phyloP scores from a whole-genome alignment of 192 early-diverging fungal genomes.

The Thoreauomyces humboldtii region DNA sequence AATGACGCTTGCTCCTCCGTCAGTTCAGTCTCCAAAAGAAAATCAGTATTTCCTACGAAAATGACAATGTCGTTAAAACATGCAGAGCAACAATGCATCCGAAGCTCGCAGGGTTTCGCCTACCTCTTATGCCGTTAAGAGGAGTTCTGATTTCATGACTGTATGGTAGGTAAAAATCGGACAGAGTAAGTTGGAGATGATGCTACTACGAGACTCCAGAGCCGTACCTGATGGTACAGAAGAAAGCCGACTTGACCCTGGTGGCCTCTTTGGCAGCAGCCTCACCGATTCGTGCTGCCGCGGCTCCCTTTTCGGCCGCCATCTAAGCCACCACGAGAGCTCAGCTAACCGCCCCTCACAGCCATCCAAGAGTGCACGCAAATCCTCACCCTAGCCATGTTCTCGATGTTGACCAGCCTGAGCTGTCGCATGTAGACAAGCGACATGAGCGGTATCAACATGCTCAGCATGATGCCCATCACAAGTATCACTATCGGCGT shows the following conservation, averaged over 20 bases:
- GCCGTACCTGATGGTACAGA: neutral
- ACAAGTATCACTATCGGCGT: neutral
- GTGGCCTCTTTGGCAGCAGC: neutral
- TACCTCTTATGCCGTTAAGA: neutral
- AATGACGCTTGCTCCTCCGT: neutral
- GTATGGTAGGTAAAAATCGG: too few relatives aligned
- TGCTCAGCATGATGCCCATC: neutral
- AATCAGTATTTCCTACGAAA: neutral
- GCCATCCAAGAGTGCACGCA: too few relatives aligned
- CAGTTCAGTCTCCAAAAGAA: neutral
- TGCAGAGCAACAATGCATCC: too few relatives aligned
- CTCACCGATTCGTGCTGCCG: neutral
- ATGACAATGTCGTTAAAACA: too few relatives aligned
- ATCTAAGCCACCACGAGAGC: too few relatives aligned
- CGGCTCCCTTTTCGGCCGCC: neutral
- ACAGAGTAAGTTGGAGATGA: too few relatives aligned
- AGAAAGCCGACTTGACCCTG: neutral
- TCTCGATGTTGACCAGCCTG: neutral
- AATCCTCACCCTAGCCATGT: neutral
- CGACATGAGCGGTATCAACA: neutral
- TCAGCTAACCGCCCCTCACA: too few relatives aligned
- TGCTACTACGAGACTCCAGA: neutral
- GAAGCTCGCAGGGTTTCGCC: too few relatives aligned
- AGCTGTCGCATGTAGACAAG: neutral
- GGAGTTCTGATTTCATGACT: constrained; percentile 1